A percentile compares a stretch with the other conserved stretches of the same genome.
These are phyloP conservation scores for Boletus rex-veris DNA, from an alignment of 768 basidiomycete species.

Conservation along the genomic window DNA sequence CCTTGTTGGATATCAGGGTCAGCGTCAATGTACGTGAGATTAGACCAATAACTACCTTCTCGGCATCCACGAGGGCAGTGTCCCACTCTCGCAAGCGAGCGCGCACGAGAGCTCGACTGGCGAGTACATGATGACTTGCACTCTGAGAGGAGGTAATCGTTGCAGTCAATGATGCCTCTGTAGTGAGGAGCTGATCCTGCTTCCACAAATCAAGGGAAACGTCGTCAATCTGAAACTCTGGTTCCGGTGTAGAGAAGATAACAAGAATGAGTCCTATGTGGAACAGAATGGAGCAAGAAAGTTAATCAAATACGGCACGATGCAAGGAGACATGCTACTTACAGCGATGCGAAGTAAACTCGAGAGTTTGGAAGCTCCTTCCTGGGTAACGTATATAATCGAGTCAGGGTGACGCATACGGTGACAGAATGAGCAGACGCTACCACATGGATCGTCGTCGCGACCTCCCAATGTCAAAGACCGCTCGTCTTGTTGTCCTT, in stretches of 20 bases:
- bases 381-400: no score
- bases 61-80: neutral
- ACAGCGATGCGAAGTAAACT: no score
- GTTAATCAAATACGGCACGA: no score
- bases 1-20: neutral
- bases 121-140: neutral
- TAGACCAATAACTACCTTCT: neutral
- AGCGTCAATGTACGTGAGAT: neutral
- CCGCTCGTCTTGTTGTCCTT: no score
- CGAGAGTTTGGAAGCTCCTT: no score
- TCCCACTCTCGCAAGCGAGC: neutral
- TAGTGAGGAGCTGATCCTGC: neutral
- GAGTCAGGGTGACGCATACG: no score
- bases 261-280: neutral
- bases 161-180: neutral
- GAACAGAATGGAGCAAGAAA: no score
- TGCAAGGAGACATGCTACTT: no score
- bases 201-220: neutral
- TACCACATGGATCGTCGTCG: no score
- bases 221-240: neutral
- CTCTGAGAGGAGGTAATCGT: neutral
- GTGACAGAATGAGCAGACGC: no score
- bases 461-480: no score
- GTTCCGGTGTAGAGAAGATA: neutral
- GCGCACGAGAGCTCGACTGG: neutral